These are phyloP conservation scores for Aurifilum marmelostoma DNA, from an alignment of 2,329 filamentous ascomycete species.

Conservation along the genomic window DNA sequence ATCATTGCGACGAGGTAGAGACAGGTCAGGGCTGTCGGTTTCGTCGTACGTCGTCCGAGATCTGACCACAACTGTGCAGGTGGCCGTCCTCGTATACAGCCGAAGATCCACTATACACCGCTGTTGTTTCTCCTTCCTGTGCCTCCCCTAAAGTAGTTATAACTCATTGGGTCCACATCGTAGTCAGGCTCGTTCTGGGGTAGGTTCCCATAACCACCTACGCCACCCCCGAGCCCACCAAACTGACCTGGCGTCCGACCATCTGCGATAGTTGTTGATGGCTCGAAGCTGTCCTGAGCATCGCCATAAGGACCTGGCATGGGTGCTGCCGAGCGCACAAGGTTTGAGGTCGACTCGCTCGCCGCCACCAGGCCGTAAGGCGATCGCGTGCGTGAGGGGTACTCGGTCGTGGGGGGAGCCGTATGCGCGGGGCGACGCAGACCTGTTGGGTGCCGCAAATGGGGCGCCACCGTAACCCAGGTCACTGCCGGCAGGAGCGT, in stretches of 20 bases:
- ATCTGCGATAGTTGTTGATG: conserved; percentile 25
- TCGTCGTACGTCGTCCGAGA: neutral
- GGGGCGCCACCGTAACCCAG: neutral
- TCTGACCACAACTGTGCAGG: neutral
- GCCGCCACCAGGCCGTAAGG: conserved; percentile 27
- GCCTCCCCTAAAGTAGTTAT: conserved; percentile 60
- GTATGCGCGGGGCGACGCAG: conserved; percentile 19
- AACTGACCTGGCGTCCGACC: conserved; percentile 43
- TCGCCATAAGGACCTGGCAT: conserved; percentile 32
- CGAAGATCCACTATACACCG: conserved; percentile 6
- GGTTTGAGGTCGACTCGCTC: conserved; percentile 27
- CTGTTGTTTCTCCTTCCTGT: conserved; percentile 15
- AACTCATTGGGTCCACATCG: conserved; percentile 51
- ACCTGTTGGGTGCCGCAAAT: conserved; percentile 16
- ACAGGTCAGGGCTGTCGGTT: neutral
- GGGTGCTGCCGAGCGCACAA: conserved; percentile 27
- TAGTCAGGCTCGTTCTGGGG: conserved; percentile 54
- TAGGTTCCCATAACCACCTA: conserved; percentile 62
- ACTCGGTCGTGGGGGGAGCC: conserved; percentile 28
- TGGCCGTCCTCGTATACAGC: neutral
- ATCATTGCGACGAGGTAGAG: conserved; percentile 6
- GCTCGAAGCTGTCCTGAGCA: conserved; percentile 31
- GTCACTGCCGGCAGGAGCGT: conserved; percentile 26
- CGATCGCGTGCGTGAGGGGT: conserved; percentile 22
- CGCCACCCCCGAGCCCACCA: conserved; percentile 60